Evolutionary conservation across 2,329 filamentous ascomycete species (phyloP).

Genomic region (Tolypocladium ophioglossoides): DNA sequence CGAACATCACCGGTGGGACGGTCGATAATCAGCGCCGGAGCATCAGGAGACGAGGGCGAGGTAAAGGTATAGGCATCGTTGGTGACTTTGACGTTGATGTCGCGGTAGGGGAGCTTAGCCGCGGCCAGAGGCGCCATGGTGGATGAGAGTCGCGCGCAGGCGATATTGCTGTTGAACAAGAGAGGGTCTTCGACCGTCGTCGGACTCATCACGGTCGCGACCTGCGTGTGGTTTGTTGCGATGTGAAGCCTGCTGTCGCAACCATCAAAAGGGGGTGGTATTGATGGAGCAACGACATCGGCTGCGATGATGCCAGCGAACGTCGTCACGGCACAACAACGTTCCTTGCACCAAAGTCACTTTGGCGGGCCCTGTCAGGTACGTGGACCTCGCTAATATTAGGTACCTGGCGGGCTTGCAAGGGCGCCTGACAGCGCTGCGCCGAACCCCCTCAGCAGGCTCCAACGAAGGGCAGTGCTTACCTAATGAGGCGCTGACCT

Average conservation of each 20-base stretch:
- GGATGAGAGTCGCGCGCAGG: background rate
- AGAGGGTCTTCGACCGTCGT: background rate
- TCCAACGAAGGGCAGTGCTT: background rate
- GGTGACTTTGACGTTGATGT: slow-evolving; percentile 94
- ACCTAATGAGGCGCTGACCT: background rate
- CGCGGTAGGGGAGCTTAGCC: slow-evolving; percentile 62
- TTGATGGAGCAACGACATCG: background rate
- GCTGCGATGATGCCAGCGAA: slow-evolving; percentile 2
- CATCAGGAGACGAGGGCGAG: slow-evolving; percentile 84
- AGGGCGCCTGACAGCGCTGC: too few relatives aligned
- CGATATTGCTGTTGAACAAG: background rate
- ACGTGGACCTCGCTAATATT: background rate
- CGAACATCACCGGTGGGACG: slow-evolving; percentile 85
- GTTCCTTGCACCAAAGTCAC: background rate
- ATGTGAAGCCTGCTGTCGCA: background rate
- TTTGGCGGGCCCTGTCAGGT: background rate
- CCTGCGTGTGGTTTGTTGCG: background rate
- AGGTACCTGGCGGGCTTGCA: too few relatives aligned
- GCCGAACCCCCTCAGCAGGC: background rate
- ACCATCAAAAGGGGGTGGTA: background rate
- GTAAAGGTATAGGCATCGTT: slow-evolving; percentile 92
- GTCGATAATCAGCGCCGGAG: slow-evolving; percentile 80
- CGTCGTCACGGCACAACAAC: background rate
- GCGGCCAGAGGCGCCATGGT: slow-evolving; percentile 27
- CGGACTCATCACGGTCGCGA: background rate